Percentiles rank a stretch among this genome's conserved stretches.
These are phyloP conservation scores for Tuber melanosporum DNA, from an alignment of 495 filamentous ascomycete species.

Conservation along the genomic window DNA sequence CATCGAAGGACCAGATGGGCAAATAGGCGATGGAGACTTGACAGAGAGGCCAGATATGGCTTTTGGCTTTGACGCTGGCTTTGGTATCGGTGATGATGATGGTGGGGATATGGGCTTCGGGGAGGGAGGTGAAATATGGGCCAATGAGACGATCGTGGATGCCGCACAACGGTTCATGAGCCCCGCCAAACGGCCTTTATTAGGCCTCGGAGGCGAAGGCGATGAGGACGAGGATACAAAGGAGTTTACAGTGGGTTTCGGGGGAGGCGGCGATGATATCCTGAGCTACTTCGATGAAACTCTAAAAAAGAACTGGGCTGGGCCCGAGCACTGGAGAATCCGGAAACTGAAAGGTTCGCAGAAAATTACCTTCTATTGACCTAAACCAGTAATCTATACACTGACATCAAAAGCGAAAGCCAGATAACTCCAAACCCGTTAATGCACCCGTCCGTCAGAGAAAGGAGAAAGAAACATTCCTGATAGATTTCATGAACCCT, in stretches of 20 bases:
- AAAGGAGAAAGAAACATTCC: conserved; percentile 94
- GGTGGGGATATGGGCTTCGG: conserved; percentile 58
- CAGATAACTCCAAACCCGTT: conserved; percentile 48
- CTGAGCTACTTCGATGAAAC: conserved; percentile 95
- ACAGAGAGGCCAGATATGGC: conserved; percentile 40
- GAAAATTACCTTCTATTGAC: neutral
- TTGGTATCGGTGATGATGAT: conserved; percentile 25
- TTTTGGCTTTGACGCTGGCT: conserved; percentile 64
- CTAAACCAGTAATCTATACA: conserved; percentile 44
- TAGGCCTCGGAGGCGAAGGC: conserved; percentile 50
- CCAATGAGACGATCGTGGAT: conserved; percentile 55
- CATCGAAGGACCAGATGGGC: conserved; percentile 51
- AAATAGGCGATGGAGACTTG: conserved; percentile 55
- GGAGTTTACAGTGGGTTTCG: conserved; percentile 54
- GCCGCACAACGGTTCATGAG: conserved; percentile 44
- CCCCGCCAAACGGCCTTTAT: conserved; percentile 30
- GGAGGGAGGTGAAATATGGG: conserved; percentile 65
- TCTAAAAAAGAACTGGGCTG: conserved; percentile 94
- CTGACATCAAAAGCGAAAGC: conserved; percentile 53
- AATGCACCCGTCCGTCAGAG: conserved; percentile 43
- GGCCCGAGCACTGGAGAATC: conserved; percentile 97
- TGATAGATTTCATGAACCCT: conserved; percentile 78
- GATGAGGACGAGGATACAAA: conserved; percentile 59
- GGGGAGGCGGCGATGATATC: conserved; percentile 76
- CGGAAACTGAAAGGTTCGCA: conserved; percentile 64